These are phyloP conservation scores for Colletotrichum lindemuthianum DNA, from an alignment of 2,329 filamentous ascomycete species.

Conservation along the genomic window DNA sequence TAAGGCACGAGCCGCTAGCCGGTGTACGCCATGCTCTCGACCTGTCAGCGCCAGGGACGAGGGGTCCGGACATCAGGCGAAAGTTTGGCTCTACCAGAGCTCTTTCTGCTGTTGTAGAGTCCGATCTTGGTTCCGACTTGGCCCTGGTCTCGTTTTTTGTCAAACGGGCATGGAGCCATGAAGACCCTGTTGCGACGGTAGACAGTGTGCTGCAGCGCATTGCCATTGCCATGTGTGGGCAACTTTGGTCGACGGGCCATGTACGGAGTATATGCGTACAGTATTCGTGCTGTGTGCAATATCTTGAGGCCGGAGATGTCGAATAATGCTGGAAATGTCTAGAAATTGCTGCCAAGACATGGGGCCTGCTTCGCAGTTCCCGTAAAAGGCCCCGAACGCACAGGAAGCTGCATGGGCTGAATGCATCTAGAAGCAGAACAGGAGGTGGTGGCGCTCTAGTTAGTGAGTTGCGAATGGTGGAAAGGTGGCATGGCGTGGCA, in stretches of 20 bases:
- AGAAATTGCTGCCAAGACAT: constrained; percentile 15
- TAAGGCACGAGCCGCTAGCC: too few species aligned
- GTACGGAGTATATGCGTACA: too few species aligned
- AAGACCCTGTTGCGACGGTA: too few species aligned
- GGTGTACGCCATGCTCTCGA: too few species aligned
- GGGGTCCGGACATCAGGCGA: too few species aligned
- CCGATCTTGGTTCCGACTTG: constrained; percentile 4
- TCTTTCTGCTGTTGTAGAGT: constrained; percentile 3
- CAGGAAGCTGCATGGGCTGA: constrained; percentile 21
- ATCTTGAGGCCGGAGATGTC: too few species aligned
- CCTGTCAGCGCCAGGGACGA: too few species aligned
- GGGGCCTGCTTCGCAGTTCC: constrained; percentile 9
- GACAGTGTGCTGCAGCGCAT: too few species aligned
- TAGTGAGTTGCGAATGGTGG: background rate
- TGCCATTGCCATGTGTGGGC: too few species aligned
- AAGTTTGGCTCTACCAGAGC: background rate
- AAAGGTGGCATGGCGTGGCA: background rate
- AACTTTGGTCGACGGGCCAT: too few species aligned
- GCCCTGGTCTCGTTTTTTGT: constrained; percentile 9
- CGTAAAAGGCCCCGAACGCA: constrained; percentile 7
- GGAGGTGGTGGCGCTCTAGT: constrained; percentile 24
- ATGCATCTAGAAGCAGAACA: constrained; percentile 32
- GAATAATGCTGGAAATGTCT: background rate
- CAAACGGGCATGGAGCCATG: too few species aligned
- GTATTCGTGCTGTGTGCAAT: too few species aligned